Evolutionary conservation across 2,329 filamentous ascomycete genomes (phyloP).

Genomic region (Shiraia sp.): DNA sequence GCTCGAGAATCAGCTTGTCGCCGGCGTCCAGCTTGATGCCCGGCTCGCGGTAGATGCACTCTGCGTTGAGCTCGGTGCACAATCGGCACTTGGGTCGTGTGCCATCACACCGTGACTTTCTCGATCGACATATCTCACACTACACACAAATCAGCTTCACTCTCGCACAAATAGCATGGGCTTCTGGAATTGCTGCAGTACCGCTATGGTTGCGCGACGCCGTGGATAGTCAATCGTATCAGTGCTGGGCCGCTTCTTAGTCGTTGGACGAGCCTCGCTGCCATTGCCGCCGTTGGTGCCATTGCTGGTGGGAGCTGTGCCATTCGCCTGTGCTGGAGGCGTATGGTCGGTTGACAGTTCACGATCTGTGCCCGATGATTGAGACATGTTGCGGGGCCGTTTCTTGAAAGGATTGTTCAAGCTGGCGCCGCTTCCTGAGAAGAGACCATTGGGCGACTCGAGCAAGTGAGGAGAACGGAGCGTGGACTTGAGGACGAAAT

Average conservation of each 20-base stretch:
- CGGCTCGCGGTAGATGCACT: constrained; percentile 83
- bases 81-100: constrained; percentile 82
- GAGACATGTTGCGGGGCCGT: constrained; percentile 49
- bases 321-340: constrained; percentile 31
- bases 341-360: constrained; percentile 42
- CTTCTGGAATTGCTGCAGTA: constrained; percentile 22
- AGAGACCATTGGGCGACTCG: constrained; percentile 43
- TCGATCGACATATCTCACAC: constrained; percentile 81
- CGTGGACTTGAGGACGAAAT: constrained; percentile 43
- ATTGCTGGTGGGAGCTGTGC: constrained; percentile 36
- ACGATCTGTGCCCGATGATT: constrained; percentile 46
- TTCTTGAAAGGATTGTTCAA: constrained; percentile 41
- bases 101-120: constrained; percentile 79
- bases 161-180: too few relatives aligned
- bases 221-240: constrained; percentile 50
- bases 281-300: constrained; percentile 23
- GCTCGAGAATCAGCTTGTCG: constrained; percentile 82
- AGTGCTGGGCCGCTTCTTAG: constrained; percentile 46
- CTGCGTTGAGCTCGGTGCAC: constrained; percentile 78
- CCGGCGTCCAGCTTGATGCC: constrained; percentile 86
- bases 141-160: constrained; percentile 37
- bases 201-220: constrained; percentile 48
- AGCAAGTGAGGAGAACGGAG: constrained; percentile 45
- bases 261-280: constrained; percentile 30
- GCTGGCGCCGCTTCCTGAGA: constrained; percentile 24